These are phyloP conservation scores for Aspergillus thermomutatus DNA, from an alignment of 2,329 filamentous ascomycete species.

Conservation along the genomic window DNA sequence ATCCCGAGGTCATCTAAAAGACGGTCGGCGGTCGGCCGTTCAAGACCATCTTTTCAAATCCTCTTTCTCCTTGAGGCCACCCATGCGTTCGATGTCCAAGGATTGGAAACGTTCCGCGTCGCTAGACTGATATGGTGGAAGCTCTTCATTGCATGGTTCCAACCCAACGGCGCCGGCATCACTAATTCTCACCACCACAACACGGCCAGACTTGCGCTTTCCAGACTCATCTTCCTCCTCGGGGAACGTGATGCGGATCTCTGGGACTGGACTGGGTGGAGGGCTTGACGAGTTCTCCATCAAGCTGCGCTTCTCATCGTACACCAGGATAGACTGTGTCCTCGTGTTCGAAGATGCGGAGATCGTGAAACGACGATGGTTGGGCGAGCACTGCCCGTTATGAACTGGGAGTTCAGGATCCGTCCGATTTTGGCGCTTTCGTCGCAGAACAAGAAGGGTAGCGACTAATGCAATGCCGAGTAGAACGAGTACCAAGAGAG, in stretches of 20 bases:
- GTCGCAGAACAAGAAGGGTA: slow-evolving; percentile 69
- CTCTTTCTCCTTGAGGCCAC: slow-evolving; percentile 89
- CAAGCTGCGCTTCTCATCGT: slow-evolving; percentile 75
- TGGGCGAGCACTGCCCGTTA: slow-evolving; percentile 53
- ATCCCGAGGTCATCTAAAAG: slow-evolving; percentile 3
- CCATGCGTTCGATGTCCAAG: slow-evolving; percentile 90
- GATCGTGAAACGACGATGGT: slow-evolving; percentile 58
- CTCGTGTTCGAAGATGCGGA: slow-evolving; percentile 50
- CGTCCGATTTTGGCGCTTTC: slow-evolving; percentile 54
- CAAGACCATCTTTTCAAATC: slow-evolving; percentile 36
- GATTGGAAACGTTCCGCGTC: slow-evolving; percentile 80
- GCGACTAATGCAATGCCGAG: slow-evolving; percentile 66
- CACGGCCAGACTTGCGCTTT: slow-evolving; percentile 76
- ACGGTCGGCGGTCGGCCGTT: slow-evolving; percentile 3
- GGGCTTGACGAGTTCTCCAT: slow-evolving; percentile 72
- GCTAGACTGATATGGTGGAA: slow-evolving; percentile 86
- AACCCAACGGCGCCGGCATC: slow-evolving; percentile 81
- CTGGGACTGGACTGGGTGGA: slow-evolving; percentile 79
- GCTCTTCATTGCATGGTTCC: slow-evolving; percentile 74
- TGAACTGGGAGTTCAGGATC: slow-evolving; percentile 63
- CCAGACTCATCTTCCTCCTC: slow-evolving; percentile 80
- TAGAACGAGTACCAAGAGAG: slow-evolving; percentile 73
- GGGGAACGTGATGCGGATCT: slow-evolving; percentile 98
- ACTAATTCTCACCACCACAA: slow-evolving; percentile 87
- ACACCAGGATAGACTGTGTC: slow-evolving; percentile 70